Base-by-base conservation (phyloP, 345 rosid species). In the Streptanthus diversifolius region DNA sequence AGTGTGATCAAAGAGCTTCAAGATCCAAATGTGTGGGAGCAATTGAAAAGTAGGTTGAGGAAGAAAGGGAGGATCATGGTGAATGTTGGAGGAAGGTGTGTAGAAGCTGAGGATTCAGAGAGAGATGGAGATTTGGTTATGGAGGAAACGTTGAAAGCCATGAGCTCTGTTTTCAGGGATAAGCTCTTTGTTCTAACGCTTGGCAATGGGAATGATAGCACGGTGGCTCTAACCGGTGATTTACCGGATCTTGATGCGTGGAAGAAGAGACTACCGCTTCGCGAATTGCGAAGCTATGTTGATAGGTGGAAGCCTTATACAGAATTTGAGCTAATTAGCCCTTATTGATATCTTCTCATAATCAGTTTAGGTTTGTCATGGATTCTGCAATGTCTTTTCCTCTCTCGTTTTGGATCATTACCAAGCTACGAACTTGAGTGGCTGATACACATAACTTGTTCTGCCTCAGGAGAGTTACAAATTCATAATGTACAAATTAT, bases 1-100 rank as follows among this genome's bases (percentile, higher is more conserved):
- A 76, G 91, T 73, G 68, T 95, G 78, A 79, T 88, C 45, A 88
- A 88, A 3, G 95, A 89, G 86, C 96, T 91, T n/a, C 92, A 91
- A 76, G 96, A 91, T 71, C 87, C 89, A 0, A 63, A 72, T 14
- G 84, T 90, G 9, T 95, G 93, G 97, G 78, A 63, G 77, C 63
- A 35, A 75, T 66, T 95, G 71, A 88, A 48, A 41, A 81, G 70
- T 72, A 69, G 83, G 72, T 80, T 88, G 85, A 86, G 81, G 54
- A 88, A 77, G 70, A 92, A 81, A 7, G 95, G 97, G 64, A 84
- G 95, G 58, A 78, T 79, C 15, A 79, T 79, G 82, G 79, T 79
- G 68, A 79, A 77, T 66, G 77, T 66, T 60, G 81, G 81, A 13
- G 97, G 97, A 1, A 82, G 85, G 51, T 91, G 91, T 63, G 88